phyloP scores from a whole-genome alignment of 176 grass and related monocot genomes.

The Juncus inflexus region DNA sequence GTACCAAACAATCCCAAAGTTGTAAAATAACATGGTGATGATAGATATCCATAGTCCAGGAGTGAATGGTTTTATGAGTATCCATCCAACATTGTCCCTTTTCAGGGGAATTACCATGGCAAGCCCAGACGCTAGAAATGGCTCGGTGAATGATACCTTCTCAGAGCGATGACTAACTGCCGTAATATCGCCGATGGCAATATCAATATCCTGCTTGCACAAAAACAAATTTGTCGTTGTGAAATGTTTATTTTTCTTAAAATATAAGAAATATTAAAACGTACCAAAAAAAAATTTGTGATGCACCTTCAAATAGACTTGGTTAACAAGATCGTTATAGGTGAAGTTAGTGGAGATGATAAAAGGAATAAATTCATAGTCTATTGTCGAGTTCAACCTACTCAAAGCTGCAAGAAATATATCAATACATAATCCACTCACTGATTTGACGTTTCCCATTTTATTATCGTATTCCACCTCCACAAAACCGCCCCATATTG shows the following conservation, averaged over 20 bases:
- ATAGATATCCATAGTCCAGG: conserved; percentile 23
- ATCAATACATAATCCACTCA: conserved; percentile 29
- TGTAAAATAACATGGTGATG: conserved; percentile 18
- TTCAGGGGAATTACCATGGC: conserved; percentile 27
- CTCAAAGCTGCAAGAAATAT: conserved; percentile 13
- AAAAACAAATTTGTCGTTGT: too few relatives aligned
- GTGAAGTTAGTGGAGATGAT: not conserved
- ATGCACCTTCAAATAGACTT: conserved; percentile 21
- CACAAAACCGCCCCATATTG: conserved; percentile 11
- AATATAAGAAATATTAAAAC: too few relatives aligned
- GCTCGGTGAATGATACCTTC: conserved; percentile 25
- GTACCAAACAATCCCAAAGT: conserved; percentile 19
- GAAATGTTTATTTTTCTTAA: too few relatives aligned
- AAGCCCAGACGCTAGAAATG: conserved; percentile 31
- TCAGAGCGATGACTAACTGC: not conserved
- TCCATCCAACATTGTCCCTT: conserved; percentile 8
- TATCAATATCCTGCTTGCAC: conserved; percentile 23
- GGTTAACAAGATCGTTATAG: conserved; percentile 24
- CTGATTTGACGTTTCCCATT: not conserved
- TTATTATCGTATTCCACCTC: conserved; percentile 17
- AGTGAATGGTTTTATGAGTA: conserved; percentile 28
- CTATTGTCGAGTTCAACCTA: conserved; percentile 2
- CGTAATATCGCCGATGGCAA: conserved; percentile 32
- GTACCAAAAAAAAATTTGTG: too few relatives aligned
- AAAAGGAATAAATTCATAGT: conserved; percentile 18